These are phyloP conservation scores for Coemansia sp. DNA, from an alignment of 192 early-diverging fungal genomes.

Conservation along the genomic window DNA sequence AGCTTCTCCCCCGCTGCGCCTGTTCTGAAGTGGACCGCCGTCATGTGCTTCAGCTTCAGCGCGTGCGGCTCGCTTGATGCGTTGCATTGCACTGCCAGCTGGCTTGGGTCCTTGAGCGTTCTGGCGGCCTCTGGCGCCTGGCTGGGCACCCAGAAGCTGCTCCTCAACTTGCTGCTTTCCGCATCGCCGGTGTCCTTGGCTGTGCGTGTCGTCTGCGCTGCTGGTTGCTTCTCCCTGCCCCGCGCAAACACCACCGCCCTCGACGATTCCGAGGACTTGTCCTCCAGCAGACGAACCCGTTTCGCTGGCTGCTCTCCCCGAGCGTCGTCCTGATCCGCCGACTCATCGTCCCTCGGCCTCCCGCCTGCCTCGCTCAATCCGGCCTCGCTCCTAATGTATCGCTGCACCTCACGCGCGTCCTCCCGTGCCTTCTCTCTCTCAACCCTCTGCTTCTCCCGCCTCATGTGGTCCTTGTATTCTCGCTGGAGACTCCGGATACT, in stretches of 20 bases:
- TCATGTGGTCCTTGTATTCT: constrained; percentile 48
- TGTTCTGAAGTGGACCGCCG: constrained; percentile 25
- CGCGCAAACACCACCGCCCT: not conserved
- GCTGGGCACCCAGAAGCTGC: constrained; percentile 50
- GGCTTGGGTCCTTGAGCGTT: constrained; percentile 12
- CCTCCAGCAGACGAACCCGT: constrained; percentile 21
- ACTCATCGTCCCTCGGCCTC: not conserved
- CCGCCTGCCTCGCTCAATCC: constrained; percentile 9
- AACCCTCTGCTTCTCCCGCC: constrained; percentile 32
- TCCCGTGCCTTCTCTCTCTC: not conserved
- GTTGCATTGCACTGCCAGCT: constrained; percentile 21
- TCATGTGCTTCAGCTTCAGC: constrained; percentile 37
- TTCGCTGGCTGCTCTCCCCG: constrained; percentile 1
- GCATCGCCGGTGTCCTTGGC: not conserved
- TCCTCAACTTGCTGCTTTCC: not conserved
- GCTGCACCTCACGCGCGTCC: not conserved
- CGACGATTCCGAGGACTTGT: constrained; percentile 1
- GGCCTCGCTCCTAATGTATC: constrained; percentile 19
- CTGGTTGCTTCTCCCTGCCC: not conserved
- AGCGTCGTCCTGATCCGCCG: constrained; percentile 5
- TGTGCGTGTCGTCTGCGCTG: not conserved
- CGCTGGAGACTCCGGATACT: constrained; percentile 59
- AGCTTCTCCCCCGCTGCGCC: constrained; percentile 26
- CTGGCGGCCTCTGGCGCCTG: constrained; percentile 26
- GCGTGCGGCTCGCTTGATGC: constrained; percentile 18